Evolutionary conservation across 2,329 filamentous ascomycete genomes (phyloP), one percentile per base, ranked within the genome.

Genomic region (Ophiostoma sp.): DNA sequence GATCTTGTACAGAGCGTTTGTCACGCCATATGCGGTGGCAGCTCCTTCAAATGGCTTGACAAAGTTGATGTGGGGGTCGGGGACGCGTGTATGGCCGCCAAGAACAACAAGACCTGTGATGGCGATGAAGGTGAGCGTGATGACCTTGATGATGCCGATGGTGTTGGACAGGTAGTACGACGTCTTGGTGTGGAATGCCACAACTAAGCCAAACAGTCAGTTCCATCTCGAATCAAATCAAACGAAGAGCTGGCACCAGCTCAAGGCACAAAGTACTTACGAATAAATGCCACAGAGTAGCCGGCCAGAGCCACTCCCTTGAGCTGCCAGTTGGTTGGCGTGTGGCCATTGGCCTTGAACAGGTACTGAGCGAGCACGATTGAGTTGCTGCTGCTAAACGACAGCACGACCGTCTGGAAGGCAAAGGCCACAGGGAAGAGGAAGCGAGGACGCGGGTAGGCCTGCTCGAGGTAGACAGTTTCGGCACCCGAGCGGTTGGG

Each of bases 381-480:
- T 0, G 89, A 85, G 78, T 92, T 92, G 55, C 88, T 88, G 76
- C 88, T 90, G 75, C 87, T 88, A 75, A 92, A 92, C 0, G 90
- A 91, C 3, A 92, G 81, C 0, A 90, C 79, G 1, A 92, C 88
- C 0, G 86, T 85, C 78, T 90, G 88, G 2, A 91, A 86, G 0
- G 90, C 90, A 78, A 90, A 92, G 0, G 88, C 84, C 0, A 88
- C 88, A 0, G 90, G 89, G 68, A 92, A 88, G 74, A 92, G 85
- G 78, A 89, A 90, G 72, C 84, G 86, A 0, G 90, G 91, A 0
- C 88, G 84, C 0, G 90, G 90, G 75, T 87, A 93, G 0, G 89
- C 88, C 77, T 92, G 90, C 76, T 92, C 90, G 0, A 92, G 84
- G 76, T 91, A 92, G 0, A 91, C 90, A 0, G 91, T 90, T 77